These are phyloP conservation scores for Myriosclerotinia duriaeana DNA, from an alignment of 2,329 filamentous ascomycete genomes.

Conservation along the genomic window DNA sequence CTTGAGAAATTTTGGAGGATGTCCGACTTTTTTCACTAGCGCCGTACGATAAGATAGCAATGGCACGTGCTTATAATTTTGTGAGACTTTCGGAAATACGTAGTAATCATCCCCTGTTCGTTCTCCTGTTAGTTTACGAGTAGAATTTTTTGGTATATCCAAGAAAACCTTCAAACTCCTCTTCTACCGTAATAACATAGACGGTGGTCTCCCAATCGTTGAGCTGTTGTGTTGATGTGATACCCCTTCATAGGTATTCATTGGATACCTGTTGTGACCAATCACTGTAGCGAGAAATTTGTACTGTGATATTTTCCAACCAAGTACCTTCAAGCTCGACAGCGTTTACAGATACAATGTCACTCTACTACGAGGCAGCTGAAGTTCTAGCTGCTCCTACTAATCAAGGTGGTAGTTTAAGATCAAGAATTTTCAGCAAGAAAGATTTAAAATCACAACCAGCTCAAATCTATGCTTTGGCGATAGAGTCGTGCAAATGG, in stretches of 20 bases:
- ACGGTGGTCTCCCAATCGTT: not conserved
- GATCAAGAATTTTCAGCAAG: conserved; percentile 77
- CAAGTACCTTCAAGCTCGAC: conserved; percentile 2
- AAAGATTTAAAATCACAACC: conserved; percentile 74
- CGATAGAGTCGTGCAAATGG: conserved; percentile 88
- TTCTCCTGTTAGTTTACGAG: too few relatives aligned
- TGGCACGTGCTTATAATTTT: conserved; percentile 18
- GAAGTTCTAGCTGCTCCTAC: conserved; percentile 65
- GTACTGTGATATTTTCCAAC: conserved; percentile 19
- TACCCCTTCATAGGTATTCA: conserved; percentile 1
- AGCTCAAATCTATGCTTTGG: conserved; percentile 82
- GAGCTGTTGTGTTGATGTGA: not conserved
- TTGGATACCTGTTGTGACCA: conserved; percentile 4
- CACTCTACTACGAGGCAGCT: conserved; percentile 90
- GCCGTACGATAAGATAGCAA: conserved; percentile 22
- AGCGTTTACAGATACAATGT: conserved; percentile 58
- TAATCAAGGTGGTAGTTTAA: conserved; percentile 77
- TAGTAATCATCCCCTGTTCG: not conserved
- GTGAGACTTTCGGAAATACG: not conserved
- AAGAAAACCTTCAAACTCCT: not conserved
- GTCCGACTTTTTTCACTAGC: conserved; percentile 24
- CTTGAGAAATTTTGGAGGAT: conserved; percentile 24
- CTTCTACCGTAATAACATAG: not conserved
- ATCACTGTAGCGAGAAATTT: conserved; percentile 16
- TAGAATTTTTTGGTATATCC: not conserved